Conservation (phyloP, 768 basidiomycete genomes). For the Phlebiopsis flavidoalba region DNA sequence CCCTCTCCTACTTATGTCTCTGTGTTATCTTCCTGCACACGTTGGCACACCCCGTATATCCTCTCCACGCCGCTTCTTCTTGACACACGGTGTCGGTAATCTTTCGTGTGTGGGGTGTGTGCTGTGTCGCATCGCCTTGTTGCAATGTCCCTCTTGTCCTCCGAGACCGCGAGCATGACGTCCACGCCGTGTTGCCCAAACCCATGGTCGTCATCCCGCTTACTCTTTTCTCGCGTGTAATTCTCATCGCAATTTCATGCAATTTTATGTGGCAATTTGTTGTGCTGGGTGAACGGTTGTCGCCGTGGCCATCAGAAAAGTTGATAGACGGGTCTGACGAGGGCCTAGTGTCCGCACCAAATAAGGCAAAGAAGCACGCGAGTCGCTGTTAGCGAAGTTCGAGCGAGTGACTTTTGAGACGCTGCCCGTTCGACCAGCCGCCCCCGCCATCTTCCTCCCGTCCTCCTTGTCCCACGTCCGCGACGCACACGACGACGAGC, state of each 20-base stretch:
- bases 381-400: slow-evolving; percentile 9
- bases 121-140: neutral
- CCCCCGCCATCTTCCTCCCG: slow-evolving; percentile 5
- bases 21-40: neutral
- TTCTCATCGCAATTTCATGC: neutral
- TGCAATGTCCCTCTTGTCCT: neutral
- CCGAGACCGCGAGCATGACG: neutral
- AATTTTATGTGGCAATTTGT: neutral
- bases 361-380: slow-evolving; percentile 10
- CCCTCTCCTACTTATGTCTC: neutral
- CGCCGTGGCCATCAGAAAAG: slow-evolving; percentile 5
- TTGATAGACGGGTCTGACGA: neutral
- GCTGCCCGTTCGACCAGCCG: neutral
- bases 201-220: neutral
- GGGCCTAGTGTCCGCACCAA: neutral
- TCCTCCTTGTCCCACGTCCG: neutral
- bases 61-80: neutral
- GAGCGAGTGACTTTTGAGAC: slow-evolving; percentile 7
- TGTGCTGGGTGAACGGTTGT: neutral
- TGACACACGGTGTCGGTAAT: neutral
- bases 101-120: neutral
- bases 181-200: neutral
- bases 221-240: neutral
- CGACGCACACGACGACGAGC: slow-evolving; percentile 3
- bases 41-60: neutral